Evolutionary conservation across 208 protist species (phyloP).

Genomic region (Crithidia fasciculata): DNA sequence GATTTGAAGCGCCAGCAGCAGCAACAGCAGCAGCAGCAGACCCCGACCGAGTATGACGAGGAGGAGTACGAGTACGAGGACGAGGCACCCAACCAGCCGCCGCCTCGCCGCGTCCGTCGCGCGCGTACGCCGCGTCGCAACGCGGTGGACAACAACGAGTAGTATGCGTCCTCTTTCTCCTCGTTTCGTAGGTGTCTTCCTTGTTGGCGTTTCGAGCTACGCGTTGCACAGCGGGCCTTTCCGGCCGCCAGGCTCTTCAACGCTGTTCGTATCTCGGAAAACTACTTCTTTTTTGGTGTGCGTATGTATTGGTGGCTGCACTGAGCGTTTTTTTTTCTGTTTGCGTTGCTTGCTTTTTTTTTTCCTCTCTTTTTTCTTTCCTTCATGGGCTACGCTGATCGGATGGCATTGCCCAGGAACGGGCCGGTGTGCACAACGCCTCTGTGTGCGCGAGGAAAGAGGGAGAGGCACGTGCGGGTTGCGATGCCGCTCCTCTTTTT

Average conservation of each 20-base stretch:
- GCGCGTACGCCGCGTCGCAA: slow-evolving; percentile 24
- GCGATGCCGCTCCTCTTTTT: background rate
- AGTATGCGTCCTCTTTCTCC: background rate
- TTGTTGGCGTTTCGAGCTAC: too few relatives aligned
- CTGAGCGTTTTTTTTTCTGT: background rate
- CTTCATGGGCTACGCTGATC: too few relatives aligned
- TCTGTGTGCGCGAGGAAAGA: too few relatives aligned
- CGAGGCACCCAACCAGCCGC: slow-evolving; percentile 25
- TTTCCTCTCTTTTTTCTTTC: background rate
- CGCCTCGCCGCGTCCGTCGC: slow-evolving; percentile 23
- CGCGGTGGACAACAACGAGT: slow-evolving; percentile 20
- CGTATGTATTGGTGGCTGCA: too few relatives aligned
- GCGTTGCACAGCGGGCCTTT: too few relatives aligned
- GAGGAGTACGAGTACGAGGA: slow-evolving; percentile 36
- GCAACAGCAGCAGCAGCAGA: background rate
- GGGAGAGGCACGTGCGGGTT: too few relatives aligned
- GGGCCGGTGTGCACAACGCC: too few relatives aligned
- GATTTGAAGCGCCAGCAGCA: slow-evolving; percentile 34
- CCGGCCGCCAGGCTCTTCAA: too few relatives aligned
- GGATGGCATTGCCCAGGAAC: too few relatives aligned
- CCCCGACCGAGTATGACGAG: slow-evolving; percentile 27
- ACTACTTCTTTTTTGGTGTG: too few relatives aligned
- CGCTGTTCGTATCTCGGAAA: too few relatives aligned
- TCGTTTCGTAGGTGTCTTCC: too few relatives aligned
- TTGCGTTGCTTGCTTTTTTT: background rate